Base-by-base conservation (phyloP, 306 rosid species). In the Quillaja saponaria region DNA sequence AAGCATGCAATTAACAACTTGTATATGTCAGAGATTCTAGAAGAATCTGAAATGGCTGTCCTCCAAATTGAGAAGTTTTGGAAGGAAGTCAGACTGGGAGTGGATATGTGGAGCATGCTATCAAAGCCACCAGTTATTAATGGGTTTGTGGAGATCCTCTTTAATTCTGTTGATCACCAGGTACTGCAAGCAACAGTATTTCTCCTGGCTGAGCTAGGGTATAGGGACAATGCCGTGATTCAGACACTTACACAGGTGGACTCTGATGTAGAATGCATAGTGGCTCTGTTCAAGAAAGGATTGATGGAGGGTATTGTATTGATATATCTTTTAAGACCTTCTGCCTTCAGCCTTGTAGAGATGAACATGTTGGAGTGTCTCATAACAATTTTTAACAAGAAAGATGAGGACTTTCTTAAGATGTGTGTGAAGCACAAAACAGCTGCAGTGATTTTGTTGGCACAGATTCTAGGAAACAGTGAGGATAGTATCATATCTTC, bases 1-100 rank as follows among this genome's bases (percentile, higher is more conserved):
- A 76, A 87, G 13, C 40, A 18, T 25, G 89, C 90, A 45, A 83
- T 92, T 61, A 74, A 69, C 45, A 89, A 66, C 66, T 89, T 89
- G 16, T 89, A 83, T 46, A 66, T 83, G 79, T 89, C 95, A 33
- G 91, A 89, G 71, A 61, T 82, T 74, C 78, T 92, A 25, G 66
- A 80, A 79, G 96, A 89, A 71, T 84, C 89, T 15, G 99, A 92
- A 82, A 67, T 56, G 77, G 95, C 89, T 3, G 96, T 81, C 44
- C 88, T 92, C 62, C 83, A 70, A 55, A 80, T 92, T 58, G 83
- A 88, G 75, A 68, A 60, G 71, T 68, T 82, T 25, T 92, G 95
- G 99, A 74, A 63, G 73, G 91, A 85, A 66, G 89, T 45, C 35
- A 74, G 71, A 64, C 55, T 76, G 68, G 89, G 83, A 55, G 75